Base-by-base conservation (phyloP, 1,139 yeast genomes). In the Taphrina betulina region DNA sequence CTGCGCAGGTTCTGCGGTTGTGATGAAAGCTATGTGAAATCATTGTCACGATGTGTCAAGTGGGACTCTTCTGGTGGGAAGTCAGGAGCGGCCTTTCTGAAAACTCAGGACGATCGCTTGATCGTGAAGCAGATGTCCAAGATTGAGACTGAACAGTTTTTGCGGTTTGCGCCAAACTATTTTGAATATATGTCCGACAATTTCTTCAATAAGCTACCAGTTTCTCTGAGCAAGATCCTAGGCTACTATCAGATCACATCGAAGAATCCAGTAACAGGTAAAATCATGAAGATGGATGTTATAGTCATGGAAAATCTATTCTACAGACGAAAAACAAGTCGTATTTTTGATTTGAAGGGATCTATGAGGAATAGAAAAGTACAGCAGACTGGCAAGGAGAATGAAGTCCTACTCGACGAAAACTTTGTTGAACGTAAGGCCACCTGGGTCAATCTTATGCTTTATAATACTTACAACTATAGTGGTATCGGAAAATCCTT, bases 61-160 rank as follows among this genome's bases (percentile, higher is more conserved):
- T 94, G 97, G 97, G 92, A 92, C 65, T 85, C 95, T 0, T 80
- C 84, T 43, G 99, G 99, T 35, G 99, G 99, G 40, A 92, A 92
- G 68, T 86, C 95, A 68, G 97, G 97, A 0, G 86, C 96, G 1
- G 88, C 89, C 17, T 94, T 94, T 69, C 74, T 94, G 69, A 94
- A 92, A 67, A 94, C 98, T 66, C 60, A 87, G 53, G 98, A 94
- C 70, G 88, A 90, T 66, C 73, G 97, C 59, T 81, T 90, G 62
- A 87, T 94, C 55, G 82, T 94, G 42, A 94, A 94, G 68, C 96
- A 92, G 66, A 74, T 94, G 57, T 83, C 95, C 2, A 87, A 85
- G 63, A 77, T 85, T 1, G 99, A 94, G 70, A 74, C 92, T 57
- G 98, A 92, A 63, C 89, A 96, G 19, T 92, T 94, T 73, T 86